These are phyloP conservation scores for Plectosphaerella sp. DNA, from an alignment of 2,329 filamentous ascomycete species.

Conservation along the genomic window DNA sequence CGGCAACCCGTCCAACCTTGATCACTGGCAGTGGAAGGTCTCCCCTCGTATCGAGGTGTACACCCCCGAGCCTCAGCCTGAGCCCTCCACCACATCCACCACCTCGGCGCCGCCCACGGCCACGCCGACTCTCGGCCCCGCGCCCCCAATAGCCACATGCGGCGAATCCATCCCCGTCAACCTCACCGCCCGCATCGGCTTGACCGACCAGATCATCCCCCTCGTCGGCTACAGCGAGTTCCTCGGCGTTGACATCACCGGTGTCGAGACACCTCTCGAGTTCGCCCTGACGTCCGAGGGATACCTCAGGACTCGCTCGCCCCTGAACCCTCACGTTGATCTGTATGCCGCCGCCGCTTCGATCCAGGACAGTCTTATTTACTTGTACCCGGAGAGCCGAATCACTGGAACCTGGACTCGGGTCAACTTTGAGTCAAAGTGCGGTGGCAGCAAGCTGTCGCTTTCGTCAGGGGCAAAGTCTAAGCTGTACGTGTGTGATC, in stretches of 20 bases:
- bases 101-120: too few species aligned
- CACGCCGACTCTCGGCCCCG: too few species aligned
- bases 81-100: too few species aligned
- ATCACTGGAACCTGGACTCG: neutral
- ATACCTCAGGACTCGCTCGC: slow-evolving; percentile 18
- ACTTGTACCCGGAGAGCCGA: neutral
- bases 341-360: neutral
- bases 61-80: too few species aligned
- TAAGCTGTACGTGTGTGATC: neutral
- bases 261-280: slow-evolving; percentile 4
- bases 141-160: too few species aligned
- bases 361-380: neutral
- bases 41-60: slow-evolving; percentile 22
- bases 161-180: too few species aligned
- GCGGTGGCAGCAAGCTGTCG: neutral
- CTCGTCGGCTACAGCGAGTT: too few species aligned
- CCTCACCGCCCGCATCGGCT: too few species aligned
- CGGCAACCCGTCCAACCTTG: slow-evolving; percentile 10
- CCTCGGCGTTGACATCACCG: too few species aligned
- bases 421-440: neutral
- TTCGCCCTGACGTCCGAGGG: slow-evolving; percentile 43
- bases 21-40: slow-evolving; percentile 14
- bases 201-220: too few species aligned
- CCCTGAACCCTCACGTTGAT: neutral
- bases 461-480: neutral